Conservation (phyloP, 495 filamentous ascomycete genomes). For the Annulohypoxylon maeteangense region DNA sequence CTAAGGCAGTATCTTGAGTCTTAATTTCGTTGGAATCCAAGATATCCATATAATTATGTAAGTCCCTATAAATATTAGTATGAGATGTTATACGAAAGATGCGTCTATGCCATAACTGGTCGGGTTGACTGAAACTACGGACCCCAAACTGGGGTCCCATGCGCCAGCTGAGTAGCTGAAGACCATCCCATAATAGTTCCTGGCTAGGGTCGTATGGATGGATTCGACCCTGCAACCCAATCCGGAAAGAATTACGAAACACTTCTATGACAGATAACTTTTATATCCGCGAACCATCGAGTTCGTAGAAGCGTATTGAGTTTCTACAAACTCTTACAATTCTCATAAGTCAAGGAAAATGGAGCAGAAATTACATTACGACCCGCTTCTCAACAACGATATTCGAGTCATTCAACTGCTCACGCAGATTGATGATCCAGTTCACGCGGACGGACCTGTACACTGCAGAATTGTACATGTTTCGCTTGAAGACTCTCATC, state of each 20-base stretch:
- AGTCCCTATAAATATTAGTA: background rate
- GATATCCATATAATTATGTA: background rate
- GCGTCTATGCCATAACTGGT: background rate
- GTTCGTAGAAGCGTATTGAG: background rate
- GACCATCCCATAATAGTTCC: background rate
- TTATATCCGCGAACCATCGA: background rate
- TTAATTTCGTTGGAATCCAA: background rate
- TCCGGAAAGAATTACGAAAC: background rate
- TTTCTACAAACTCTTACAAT: background rate
- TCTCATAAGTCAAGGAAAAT: constrained; percentile 7
- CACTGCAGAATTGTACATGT: constrained; percentile 24
- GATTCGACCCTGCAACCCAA: background rate
- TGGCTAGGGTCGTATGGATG: background rate
- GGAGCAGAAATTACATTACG: constrained; percentile 30
- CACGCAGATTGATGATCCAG: constrained; percentile 21
- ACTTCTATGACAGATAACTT: background rate
- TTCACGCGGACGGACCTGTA: constrained; percentile 17
- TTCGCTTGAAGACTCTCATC: constrained; percentile 16
- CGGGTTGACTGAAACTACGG: background rate
- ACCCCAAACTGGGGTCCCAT: background rate
- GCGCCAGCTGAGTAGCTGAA: background rate
- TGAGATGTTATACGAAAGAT: background rate
- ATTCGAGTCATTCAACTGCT: constrained; percentile 30
- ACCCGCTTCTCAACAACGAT: constrained; percentile 14
- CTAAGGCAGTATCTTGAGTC: background rate